Conservation (phyloP, 2,329 filamentous ascomycete species). For the Coniochaeta sp. region DNA sequence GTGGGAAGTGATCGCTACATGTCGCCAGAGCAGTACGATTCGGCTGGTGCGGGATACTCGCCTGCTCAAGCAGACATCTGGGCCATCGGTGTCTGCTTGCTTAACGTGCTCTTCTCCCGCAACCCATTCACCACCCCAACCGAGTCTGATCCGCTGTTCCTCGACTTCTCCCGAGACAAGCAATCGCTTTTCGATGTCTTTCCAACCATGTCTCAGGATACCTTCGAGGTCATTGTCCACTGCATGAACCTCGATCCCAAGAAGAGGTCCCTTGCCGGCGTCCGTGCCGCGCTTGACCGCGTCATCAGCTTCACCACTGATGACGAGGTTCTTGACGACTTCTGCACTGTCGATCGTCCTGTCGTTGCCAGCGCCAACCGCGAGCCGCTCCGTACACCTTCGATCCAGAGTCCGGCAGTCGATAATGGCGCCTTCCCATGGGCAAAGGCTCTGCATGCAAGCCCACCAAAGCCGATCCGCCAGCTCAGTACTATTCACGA, state of each 20-base stretch:
- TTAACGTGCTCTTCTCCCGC: slow-evolving; percentile 93
- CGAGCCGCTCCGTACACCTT: slow-evolving; percentile 91
- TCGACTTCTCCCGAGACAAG: slow-evolving; percentile 88
- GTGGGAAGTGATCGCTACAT: slow-evolving; percentile 98
- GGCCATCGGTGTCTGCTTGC: slow-evolving; percentile 92
- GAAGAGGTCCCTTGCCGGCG: slow-evolving; percentile 74
- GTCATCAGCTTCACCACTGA: slow-evolving; percentile 89
- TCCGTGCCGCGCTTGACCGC: slow-evolving; percentile 70
- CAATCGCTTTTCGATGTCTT: slow-evolving; percentile 98
- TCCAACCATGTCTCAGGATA: slow-evolving; percentile 96
- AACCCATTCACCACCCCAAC: slow-evolving; percentile 93
- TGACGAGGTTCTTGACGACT: slow-evolving; percentile 87
- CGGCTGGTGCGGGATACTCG: slow-evolving; percentile 78
- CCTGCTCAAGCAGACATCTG: slow-evolving; percentile 92
- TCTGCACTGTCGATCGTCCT: slow-evolving; percentile 75
- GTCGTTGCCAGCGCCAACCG: slow-evolving; percentile 80
- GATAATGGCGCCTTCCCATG: slow-evolving; percentile 86
- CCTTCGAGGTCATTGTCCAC: slow-evolving; percentile 85
- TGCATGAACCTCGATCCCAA: slow-evolving; percentile 86
- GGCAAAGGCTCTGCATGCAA: slow-evolving; percentile 81
- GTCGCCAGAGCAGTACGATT: slow-evolving; percentile 97
- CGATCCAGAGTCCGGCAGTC: slow-evolving; percentile 78
- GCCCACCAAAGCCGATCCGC: slow-evolving; percentile 60
- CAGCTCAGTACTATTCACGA: slow-evolving; percentile 84
- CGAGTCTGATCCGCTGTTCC: slow-evolving; percentile 83